phyloP scores from a whole-genome alignment of 257 asterid species.

The Solanum stenotomum region DNA sequence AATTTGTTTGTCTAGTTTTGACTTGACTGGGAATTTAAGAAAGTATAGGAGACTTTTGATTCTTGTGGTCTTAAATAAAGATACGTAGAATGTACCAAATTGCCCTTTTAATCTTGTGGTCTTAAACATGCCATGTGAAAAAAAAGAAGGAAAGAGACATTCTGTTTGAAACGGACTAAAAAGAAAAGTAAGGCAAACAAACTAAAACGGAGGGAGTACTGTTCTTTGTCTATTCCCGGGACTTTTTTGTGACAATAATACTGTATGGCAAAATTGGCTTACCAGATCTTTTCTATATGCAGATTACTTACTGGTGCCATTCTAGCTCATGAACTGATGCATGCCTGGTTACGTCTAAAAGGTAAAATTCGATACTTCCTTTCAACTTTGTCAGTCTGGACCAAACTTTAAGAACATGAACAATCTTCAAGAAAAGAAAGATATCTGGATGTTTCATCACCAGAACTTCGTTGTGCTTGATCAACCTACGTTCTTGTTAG shows the following conservation, averaged over 20 bases:
- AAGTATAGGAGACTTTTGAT: neutral
- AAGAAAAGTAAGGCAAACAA: neutral
- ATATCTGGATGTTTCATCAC: neutral
- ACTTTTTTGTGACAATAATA: neutral
- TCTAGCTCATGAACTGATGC: conserved; percentile 97
- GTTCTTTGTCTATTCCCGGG: neutral
- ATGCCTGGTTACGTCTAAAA: conserved; percentile 91
- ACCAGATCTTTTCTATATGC: conserved; percentile 14
- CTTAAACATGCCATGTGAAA: neutral
- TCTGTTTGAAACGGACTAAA: neutral
- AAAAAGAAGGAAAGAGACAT: neutral
- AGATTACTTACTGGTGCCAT: conserved; percentile 94
- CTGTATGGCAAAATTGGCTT: neutral
- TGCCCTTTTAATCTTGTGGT: neutral
- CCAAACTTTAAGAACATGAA: neutral
- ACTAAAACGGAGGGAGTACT: neutral
- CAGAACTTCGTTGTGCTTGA: neutral
- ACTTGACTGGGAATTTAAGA: neutral
- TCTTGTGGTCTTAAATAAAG: neutral
- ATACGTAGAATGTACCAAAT: neutral
- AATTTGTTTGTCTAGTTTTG: neutral
- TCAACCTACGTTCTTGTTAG: neutral
- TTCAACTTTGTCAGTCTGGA: neutral
- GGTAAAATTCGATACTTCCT: conserved; percentile 26
- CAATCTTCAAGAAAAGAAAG: neutral